These are phyloP conservation scores for Septoria linicola DNA, from an alignment of 2,329 filamentous ascomycete genomes.

Conservation along the genomic window DNA sequence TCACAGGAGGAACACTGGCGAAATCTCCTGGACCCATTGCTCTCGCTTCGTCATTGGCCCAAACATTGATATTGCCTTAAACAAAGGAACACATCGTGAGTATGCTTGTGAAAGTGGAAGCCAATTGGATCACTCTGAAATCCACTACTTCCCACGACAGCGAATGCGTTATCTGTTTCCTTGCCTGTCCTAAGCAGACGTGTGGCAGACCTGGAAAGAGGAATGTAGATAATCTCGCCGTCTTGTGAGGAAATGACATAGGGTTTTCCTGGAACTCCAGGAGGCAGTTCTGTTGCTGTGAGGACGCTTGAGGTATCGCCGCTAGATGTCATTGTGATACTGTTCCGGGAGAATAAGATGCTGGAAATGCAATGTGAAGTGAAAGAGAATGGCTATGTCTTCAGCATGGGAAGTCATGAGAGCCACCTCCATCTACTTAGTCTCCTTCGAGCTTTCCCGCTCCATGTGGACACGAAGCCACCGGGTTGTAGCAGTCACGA, in stretches of 20 bases:
- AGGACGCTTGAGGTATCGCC: slow-evolving; percentile 1
- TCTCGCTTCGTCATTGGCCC: slow-evolving; percentile 57
- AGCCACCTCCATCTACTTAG: too few species aligned
- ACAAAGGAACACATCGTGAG: slow-evolving; percentile 59
- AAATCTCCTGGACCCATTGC: slow-evolving; percentile 58
- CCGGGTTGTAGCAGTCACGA: too few species aligned
- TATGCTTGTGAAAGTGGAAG: slow-evolving; percentile 58
- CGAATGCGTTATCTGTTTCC: slow-evolving; percentile 53
- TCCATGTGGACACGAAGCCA: too few species aligned
- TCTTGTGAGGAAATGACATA: slow-evolving; percentile 39
- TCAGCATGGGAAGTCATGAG: background rate
- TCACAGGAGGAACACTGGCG: slow-evolving; percentile 57
- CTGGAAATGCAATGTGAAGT: background rate
- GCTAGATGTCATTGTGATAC: background rate
- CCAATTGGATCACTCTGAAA: slow-evolving; percentile 50
- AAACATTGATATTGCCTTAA: slow-evolving; percentile 57
- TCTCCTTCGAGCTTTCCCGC: too few species aligned
- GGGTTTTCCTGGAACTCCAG: slow-evolving; percentile 25
- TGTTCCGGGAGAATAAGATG: background rate
- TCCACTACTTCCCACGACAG: slow-evolving; percentile 53
- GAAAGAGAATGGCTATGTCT: background rate
- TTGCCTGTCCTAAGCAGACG: slow-evolving; percentile 54
- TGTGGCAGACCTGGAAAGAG: slow-evolving; percentile 53
- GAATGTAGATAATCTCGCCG: slow-evolving; percentile 54
- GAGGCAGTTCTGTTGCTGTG: slow-evolving; percentile 18